These are phyloP conservation scores for Calonectria fujianensis DNA, from an alignment of 2,329 filamentous ascomycete genomes.

Conservation along the genomic window DNA sequence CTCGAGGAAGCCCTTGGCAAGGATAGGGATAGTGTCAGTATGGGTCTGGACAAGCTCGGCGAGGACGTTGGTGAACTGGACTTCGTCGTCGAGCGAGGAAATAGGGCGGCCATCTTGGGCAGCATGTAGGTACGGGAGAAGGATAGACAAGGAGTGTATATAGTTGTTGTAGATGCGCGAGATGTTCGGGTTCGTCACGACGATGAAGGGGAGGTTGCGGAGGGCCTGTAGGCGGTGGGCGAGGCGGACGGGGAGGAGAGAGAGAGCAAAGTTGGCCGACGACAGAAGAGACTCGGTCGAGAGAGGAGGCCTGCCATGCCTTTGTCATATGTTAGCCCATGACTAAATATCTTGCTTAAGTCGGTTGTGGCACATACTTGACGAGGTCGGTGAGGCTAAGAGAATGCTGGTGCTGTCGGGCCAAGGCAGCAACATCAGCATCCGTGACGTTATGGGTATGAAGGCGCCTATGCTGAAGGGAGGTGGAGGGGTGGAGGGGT, in stretches of 20 bases:
- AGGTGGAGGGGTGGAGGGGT: no score
- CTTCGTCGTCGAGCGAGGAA: constrained; percentile 86
- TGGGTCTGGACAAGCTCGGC: constrained; percentile 97
- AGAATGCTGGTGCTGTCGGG: constrained; percentile 85
- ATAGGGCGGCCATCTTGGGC: constrained; percentile 62
- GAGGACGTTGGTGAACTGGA: constrained; percentile 92
- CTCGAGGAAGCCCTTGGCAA: constrained; percentile 94
- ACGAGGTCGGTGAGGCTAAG: constrained; percentile 92
- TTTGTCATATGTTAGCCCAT: constrained; percentile 52
- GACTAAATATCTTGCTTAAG: background rate
- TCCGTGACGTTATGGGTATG: constrained; percentile 71
- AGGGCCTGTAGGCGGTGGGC: constrained; percentile 95
- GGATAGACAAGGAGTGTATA: constrained; percentile 90
- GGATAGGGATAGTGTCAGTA: constrained; percentile 92
- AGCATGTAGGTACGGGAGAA: constrained; percentile 85
- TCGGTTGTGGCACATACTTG: constrained; percentile 74
- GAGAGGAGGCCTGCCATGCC: constrained; percentile 88
- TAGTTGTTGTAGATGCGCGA: constrained; percentile 97
- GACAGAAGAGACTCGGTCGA: constrained; percentile 86
- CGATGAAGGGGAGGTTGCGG: constrained; percentile 95
- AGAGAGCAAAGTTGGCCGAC: constrained; percentile 96
- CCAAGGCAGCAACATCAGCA: constrained; percentile 86
- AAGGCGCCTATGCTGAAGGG: constrained; percentile 38
- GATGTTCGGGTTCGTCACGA: constrained; percentile 98
- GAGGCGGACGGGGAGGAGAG: constrained; percentile 91